Evolutionary conservation across 202 grass and related monocot species (phyloP).

Genomic region (Elaeis oleifera): DNA sequence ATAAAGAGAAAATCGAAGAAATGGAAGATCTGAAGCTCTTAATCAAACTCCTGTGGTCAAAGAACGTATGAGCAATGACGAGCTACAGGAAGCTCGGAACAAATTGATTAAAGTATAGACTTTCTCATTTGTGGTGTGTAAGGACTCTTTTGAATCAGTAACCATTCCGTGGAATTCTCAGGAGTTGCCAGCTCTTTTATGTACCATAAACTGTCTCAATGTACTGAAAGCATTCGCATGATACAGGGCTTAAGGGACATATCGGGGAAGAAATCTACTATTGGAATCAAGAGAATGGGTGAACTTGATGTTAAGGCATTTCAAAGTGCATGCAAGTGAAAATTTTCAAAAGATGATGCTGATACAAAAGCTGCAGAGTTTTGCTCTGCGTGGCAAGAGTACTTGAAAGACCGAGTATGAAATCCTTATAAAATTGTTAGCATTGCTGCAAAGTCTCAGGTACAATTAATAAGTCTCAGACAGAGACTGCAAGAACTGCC

Average conservation of each 20-base stretch:
- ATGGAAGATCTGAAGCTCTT: constrained; percentile 17
- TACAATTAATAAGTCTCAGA: background rate
- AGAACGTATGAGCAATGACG: constrained; percentile 13
- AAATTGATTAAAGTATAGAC: constrained; percentile 18
- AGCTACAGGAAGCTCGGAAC: constrained; percentile 22
- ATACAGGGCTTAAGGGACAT: constrained; percentile 54
- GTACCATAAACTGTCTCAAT: no score
- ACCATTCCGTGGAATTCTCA: no score
- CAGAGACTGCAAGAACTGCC: no score
- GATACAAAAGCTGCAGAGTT: constrained; percentile 37
- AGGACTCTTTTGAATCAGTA: no score
- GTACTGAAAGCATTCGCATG: no score
- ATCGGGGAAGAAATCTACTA: constrained; percentile 22
- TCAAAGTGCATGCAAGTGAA: constrained; percentile 38
- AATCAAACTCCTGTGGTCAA: constrained; percentile 18
- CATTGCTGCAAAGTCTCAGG: constrained; percentile 28
- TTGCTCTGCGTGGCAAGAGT: constrained; percentile 72
- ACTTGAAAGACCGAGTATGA: constrained; percentile 67
- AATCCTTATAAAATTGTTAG: constrained; percentile 51
- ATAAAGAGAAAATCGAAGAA: constrained; percentile 24
- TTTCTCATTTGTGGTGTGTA: no score
- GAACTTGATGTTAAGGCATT: constrained; percentile 56
- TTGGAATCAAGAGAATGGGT: constrained; percentile 76
- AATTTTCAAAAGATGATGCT: constrained; percentile 35
- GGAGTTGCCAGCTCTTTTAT: no score